These are phyloP conservation scores for Athelia psychrophila DNA, from an alignment of 1,284 basidiomycete genomes.

Conservation along the genomic window DNA sequence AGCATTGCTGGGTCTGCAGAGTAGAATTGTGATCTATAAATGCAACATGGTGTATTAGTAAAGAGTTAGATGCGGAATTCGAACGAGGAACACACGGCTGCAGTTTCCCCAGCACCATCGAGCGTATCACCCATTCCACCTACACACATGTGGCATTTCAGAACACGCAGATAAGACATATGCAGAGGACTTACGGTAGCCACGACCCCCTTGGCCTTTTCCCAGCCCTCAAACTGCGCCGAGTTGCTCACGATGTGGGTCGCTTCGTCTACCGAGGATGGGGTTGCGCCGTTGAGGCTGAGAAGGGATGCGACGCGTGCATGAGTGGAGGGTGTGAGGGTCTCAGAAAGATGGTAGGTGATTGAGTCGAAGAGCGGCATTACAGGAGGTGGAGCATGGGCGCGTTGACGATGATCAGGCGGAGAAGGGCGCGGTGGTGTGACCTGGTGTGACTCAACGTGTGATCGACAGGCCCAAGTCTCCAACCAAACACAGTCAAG, in stretches of 20 bases:
- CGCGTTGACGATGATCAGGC: no score
- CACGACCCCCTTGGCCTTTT: constrained; percentile 28
- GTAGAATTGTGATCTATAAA: constrained; percentile 51
- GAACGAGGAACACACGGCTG: constrained; percentile 48
- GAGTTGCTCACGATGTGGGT: constrained; percentile 52
- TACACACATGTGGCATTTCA: constrained; percentile 19
- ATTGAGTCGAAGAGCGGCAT: no score
- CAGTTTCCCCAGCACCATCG: constrained; percentile 50
- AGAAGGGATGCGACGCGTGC: no score
- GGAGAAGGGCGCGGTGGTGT: no score
- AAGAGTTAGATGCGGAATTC: no score
- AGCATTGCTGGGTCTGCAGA: constrained; percentile 75
- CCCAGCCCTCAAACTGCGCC: constrained; percentile 50
- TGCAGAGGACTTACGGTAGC: constrained; percentile 44
- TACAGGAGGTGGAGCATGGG: no score
- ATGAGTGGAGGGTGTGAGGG: no score
- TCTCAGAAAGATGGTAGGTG: no score
- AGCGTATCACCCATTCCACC: constrained; percentile 71
- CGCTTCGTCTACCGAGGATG: constrained; percentile 23
- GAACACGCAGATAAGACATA: not conserved
- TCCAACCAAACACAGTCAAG: no score
- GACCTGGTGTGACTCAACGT: no score
- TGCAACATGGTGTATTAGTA: constrained; percentile 1
- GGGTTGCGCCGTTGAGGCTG: no score
- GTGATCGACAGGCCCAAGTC: no score